A percentile compares a stretch with the other conserved stretches of the same genome.
phyloP scores from a whole-genome alignment of 1,139 yeast species.

The Debaryomycetaceae sp. region DNA sequence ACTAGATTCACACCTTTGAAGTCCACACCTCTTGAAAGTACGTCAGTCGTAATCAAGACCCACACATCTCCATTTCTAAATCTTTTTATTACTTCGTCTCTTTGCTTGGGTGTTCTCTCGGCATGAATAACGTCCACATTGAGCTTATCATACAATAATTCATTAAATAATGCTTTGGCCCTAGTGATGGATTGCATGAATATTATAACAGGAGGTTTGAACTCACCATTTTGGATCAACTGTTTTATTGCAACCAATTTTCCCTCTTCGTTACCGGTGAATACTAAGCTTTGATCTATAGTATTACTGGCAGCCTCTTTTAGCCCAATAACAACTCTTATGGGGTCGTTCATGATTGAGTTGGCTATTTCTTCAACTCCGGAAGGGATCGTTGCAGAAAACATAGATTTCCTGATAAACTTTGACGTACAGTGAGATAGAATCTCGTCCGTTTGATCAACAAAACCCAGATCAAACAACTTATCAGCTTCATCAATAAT shows the following conservation, averaged over 20 bases:
- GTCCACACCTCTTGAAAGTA: slow-evolving; percentile 93
- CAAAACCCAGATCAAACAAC: slow-evolving; percentile 83
- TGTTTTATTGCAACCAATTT: slow-evolving; percentile 89
- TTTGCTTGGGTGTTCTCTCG: slow-evolving; percentile 84
- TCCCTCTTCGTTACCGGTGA: slow-evolving; percentile 93
- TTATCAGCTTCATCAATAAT: slow-evolving; percentile 96
- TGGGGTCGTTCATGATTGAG: slow-evolving; percentile 78
- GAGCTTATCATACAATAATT: slow-evolving; percentile 81
- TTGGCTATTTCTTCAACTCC: slow-evolving; percentile 88
- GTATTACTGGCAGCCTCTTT: slow-evolving; percentile 87
- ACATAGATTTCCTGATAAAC: slow-evolving; percentile 66
- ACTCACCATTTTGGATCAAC: slow-evolving; percentile 77
- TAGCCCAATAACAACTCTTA: slow-evolving; percentile 86
- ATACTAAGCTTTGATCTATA: slow-evolving; percentile 80
- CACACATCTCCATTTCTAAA: slow-evolving; percentile 89
- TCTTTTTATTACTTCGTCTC: slow-evolving; percentile 79
- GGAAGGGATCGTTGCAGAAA: slow-evolving; percentile 94
- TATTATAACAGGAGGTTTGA: slow-evolving; percentile 89
- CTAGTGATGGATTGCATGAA: slow-evolving; percentile 89
- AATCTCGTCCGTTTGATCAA: slow-evolving; percentile 87
- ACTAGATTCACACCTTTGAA: slow-evolving; percentile 94
- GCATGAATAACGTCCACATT: slow-evolving; percentile 97
- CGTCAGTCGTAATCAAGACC: slow-evolving; percentile 97
- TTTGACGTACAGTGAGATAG: slow-evolving; percentile 61
- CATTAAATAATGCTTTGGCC: slow-evolving; percentile 94